Evolutionary conservation across 192 early-diverging fungal genomes (phyloP), one percentile per base, ranked within the genome.

Genomic region (Podila clonocystis): DNA sequence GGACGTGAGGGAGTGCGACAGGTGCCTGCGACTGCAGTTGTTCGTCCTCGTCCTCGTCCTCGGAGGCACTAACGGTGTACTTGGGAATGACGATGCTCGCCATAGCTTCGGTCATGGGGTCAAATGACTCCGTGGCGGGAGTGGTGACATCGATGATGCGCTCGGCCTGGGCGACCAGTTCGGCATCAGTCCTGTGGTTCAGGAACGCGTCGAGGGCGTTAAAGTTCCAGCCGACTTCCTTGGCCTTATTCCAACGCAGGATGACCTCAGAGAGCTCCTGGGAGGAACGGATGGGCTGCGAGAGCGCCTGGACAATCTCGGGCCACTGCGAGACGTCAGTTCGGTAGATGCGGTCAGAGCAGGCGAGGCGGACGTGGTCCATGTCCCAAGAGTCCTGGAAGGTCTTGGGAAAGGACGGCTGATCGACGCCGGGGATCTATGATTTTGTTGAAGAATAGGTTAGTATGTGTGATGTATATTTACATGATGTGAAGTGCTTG

Each of bases 311-410:
- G 58, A 73, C 67, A 6, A 80, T 80, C 66, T 68, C 55, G 26
- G 77, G 77, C 77, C 77, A 80, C 2, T 63, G 48, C 7, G 70
- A 73, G 48, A 61, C 31, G 11, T 80, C 77, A 5, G 55, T 67
- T 1, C 30, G 26, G 58, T 80, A 69, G 45, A 15, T 72, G 24
- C 77, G 59, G 3, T 68, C 58, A 29, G 77, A 68, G 48, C 77
- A 80, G 4, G 77, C 60, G 12, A 80, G 61, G 19, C 77, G 70
- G 30, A 80, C 77, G 41, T 80, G 77, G 19, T 80, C 62, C 58
- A 59, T 17, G 26, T 80, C 77, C 77, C 77, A 80, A 0, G 58
- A 41, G 63, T 69, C 31, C 66, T 80, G 70, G 52, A 65, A 73
- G 24, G 62, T 61, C 5, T 58, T 36, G 5, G 77, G 77, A 57